A percentile compares a stretch with the other conserved stretches of the same genome.
Evolutionary conservation across 768 basidiomycete species (phyloP).

Genomic region (Tylopilus balloui): DNA sequence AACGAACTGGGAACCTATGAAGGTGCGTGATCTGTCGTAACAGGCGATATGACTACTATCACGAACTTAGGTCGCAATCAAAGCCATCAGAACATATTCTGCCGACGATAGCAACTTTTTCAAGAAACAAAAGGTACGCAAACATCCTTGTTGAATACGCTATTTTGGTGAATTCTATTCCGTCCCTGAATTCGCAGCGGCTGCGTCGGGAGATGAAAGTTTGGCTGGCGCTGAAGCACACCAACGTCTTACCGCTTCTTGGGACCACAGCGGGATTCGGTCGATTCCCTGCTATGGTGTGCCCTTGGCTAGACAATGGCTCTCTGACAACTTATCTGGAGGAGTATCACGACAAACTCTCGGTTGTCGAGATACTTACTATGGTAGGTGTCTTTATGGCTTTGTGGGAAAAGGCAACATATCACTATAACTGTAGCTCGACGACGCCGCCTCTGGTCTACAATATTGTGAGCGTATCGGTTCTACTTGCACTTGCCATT

Average conservation of each 20-base stretch:
- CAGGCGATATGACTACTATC: neutral
- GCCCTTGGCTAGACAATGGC: constrained; percentile 27
- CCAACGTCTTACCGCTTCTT: constrained; percentile 19
- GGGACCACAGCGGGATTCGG: constrained; percentile 24
- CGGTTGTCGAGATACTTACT: neutral
- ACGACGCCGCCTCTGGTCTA: constrained; percentile 18
- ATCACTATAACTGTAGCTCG: constrained; percentile 6
- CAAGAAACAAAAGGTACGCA: constrained; percentile 8
- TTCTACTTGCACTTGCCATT: neutral
- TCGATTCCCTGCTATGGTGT: constrained; percentile 28
- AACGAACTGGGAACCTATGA: neutral
- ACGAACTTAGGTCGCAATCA: constrained; percentile 12
- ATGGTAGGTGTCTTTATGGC: neutral
- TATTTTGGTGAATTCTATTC: neutral
- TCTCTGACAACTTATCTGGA: constrained; percentile 20
- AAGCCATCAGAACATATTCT: constrained; percentile 16
- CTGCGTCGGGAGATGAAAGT: constrained; percentile 28
- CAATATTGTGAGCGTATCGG: constrained; percentile 13
- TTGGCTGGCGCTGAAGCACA: constrained; percentile 24
- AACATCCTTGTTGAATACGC: neutral
- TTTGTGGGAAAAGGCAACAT: neutral
- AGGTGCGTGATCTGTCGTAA: neutral
- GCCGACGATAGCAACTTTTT: constrained; percentile 7
- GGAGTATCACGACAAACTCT: constrained; percentile 7
- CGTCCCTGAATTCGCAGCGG: constrained; percentile 12